phyloP scores from a whole-genome alignment of 495 filamentous ascomycete species.

The Neurospora sp. region DNA sequence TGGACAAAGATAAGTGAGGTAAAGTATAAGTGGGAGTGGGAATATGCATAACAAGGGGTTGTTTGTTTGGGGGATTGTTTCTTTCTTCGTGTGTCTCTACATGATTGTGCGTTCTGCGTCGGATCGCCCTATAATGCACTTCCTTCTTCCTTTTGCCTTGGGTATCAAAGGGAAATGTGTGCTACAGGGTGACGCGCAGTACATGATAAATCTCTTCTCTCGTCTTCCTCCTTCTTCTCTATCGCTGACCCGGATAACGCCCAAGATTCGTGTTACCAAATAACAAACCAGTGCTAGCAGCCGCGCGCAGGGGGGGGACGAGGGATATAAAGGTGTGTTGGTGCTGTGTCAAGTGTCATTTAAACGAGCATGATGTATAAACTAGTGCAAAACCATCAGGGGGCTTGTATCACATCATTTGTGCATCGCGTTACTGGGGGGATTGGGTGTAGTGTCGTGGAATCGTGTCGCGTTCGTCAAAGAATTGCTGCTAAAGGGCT shows the following conservation, averaged over 20 bases:
- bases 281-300: constrained; percentile 14
- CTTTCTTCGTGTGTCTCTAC: neutral
- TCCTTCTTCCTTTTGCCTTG: neutral
- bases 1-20: neutral
- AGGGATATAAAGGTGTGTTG: constrained; percentile 4
- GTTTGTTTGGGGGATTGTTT: neutral
- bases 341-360: constrained; percentile 14
- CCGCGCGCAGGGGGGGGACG: constrained; percentile 4
- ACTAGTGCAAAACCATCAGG: constrained; percentile 11
- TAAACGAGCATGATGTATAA: constrained; percentile 20
- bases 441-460: constrained; percentile 15
- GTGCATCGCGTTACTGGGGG: constrained; percentile 19
- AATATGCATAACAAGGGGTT: neutral
- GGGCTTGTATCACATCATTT: constrained; percentile 25
- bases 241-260: neutral
- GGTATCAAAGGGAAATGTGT: neutral
- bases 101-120: neutral
- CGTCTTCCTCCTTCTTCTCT: constrained; percentile 12
- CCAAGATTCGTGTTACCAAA: constrained; percentile 4
- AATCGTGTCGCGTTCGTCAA: constrained; percentile 15
- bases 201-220: constrained; percentile 23
- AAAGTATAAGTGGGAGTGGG: neutral
- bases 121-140: neutral
- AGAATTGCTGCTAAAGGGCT: constrained; percentile 11
- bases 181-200: constrained; percentile 7